Base-by-base conservation (phyloP, 2,329 filamentous ascomycete genomes). In the Penicillium sp. region DNA sequence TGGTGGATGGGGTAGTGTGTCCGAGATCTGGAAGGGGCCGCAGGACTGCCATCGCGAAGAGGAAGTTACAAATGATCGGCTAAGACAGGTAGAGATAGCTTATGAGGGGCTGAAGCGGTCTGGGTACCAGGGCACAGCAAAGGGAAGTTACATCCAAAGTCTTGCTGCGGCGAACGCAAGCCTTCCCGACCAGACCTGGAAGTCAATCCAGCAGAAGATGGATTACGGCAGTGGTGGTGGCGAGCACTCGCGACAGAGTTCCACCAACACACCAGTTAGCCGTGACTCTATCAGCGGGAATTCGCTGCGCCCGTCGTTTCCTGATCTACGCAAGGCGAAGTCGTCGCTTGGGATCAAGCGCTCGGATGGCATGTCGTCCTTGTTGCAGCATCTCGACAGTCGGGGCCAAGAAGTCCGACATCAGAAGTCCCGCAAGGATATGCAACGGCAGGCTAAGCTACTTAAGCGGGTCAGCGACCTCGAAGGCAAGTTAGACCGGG, bases 381-480 rank as follows among this genome's bases (percentile, higher is more conserved):
- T 70, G 2, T 69, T 73, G 26, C 70, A 75, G 26, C 70, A 75
- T 15, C 61, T 66, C 8, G 72, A 72, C 11, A 60, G 53, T 2
- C 60, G 58, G 8, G 63, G 57, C 4, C 62, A 63, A 7, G 69
- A 69, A 17, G 70, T 85, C 38, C 81, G 80, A 61, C 80, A 78
- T 46, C 79, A 83, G 26, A 80, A 81, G 3, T 86, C 84, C 2
- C 84, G 83, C 68, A 84, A 83, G 66, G 86, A 88, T 56, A 74
- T 88, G 6, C 78, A 83, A 54, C 84, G 82, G 67, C 84, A 88
- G 67, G 78, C 82, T 61, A 87, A 85, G 64, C 75, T 89, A 35
- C 77, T 81, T 46, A 87, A 86, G 74, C 82, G 85, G 56, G 86
- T 89, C 31, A 87, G 85, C 66, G 82, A 88, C 65, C 79, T 89